These are phyloP conservation scores for Clavariopsis aquatica DNA, from an alignment of 495 filamentous ascomycete species.

Conservation along the genomic window DNA sequence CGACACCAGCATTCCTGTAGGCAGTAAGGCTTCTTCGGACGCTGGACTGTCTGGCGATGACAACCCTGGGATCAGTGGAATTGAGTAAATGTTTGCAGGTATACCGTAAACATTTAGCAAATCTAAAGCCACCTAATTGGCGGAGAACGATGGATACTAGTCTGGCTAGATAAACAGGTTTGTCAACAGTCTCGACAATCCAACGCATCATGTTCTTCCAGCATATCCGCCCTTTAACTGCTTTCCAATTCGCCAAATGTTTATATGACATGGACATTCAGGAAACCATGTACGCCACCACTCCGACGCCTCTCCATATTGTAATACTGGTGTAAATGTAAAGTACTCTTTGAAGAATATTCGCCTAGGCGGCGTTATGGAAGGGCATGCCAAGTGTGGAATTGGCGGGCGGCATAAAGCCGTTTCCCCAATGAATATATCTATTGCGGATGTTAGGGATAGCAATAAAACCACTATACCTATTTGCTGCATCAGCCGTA, in stretches of 20 bases:
- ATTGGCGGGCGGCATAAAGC: constrained; percentile 8
- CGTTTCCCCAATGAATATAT: constrained; percentile 9
- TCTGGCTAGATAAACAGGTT: too few relatives aligned
- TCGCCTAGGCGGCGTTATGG: constrained; percentile 23
- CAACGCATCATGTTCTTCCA: too few relatives aligned
- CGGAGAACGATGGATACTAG: too few relatives aligned
- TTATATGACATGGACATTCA: too few relatives aligned
- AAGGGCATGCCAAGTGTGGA: not conserved
- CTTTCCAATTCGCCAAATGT: too few relatives aligned
- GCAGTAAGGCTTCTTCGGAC: constrained; percentile 34
- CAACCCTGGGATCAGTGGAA: constrained; percentile 6
- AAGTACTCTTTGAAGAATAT: constrained; percentile 4
- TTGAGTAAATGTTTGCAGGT: too few relatives aligned
- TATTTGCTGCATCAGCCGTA: not conserved
- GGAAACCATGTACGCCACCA: not conserved
- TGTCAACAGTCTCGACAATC: too few relatives aligned
- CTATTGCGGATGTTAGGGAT: not conserved
- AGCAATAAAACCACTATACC: not conserved
- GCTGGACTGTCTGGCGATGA: constrained; percentile 26
- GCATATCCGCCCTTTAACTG: too few relatives aligned
- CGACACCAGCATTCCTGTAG: constrained; percentile 71
- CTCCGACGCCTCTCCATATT: not conserved
- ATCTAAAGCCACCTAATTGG: too few relatives aligned
- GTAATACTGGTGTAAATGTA: constrained; percentile 35
- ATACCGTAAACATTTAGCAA: too few relatives aligned